Conservation (phyloP, 495 filamentous ascomycete species). For the Podospora appendiculata region DNA sequence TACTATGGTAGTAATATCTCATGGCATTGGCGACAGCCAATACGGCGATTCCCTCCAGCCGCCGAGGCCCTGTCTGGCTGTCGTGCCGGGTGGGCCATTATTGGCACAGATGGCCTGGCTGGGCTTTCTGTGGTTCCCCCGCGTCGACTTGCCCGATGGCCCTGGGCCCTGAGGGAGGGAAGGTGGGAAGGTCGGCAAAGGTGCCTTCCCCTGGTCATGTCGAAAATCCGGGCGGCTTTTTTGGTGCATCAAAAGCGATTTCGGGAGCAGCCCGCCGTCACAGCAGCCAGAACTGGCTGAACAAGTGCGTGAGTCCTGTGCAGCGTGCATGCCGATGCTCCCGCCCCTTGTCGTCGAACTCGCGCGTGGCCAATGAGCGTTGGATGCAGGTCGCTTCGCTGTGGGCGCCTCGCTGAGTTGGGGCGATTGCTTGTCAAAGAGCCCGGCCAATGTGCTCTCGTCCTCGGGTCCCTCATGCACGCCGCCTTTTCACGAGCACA, state of each 20-base stretch:
- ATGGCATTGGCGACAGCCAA: not conserved
- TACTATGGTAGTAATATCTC: slow-evolving; percentile 16
- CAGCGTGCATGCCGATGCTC: slow-evolving; percentile 22
- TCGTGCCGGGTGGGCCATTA: slow-evolving; percentile 13
- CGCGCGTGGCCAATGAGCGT: slow-evolving; percentile 15
- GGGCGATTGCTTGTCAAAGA: slow-evolving; percentile 15
- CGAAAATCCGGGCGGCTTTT: slow-evolving; percentile 18
- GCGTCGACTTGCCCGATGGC: not conserved
- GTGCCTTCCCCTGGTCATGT: no score
- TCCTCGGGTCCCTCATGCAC: not conserved
- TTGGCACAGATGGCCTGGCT: slow-evolving; percentile 11
- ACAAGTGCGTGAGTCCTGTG: slow-evolving; percentile 1
- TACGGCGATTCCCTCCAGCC: slow-evolving; percentile 23
- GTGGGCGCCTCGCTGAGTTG: slow-evolving; percentile 21
- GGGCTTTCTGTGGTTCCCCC: not conserved
- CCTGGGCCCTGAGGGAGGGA: no score
- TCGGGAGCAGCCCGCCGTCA: slow-evolving; percentile 13
- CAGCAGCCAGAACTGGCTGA: slow-evolving; percentile 10
- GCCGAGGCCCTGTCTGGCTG: slow-evolving; percentile 8
- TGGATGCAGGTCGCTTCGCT: slow-evolving; percentile 17
- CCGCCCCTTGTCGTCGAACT: slow-evolving; percentile 19
- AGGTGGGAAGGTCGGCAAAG: no score
- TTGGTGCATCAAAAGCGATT: slow-evolving; percentile 10
- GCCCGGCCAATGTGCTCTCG: slow-evolving; percentile 10
- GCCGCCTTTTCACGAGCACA: no score